A percentile compares a stretch with the other conserved stretches of the same genome.
phyloP scores from a whole-genome alignment of 2,329 filamentous ascomycete genomes.

The Lasiodiplodia sp. region DNA sequence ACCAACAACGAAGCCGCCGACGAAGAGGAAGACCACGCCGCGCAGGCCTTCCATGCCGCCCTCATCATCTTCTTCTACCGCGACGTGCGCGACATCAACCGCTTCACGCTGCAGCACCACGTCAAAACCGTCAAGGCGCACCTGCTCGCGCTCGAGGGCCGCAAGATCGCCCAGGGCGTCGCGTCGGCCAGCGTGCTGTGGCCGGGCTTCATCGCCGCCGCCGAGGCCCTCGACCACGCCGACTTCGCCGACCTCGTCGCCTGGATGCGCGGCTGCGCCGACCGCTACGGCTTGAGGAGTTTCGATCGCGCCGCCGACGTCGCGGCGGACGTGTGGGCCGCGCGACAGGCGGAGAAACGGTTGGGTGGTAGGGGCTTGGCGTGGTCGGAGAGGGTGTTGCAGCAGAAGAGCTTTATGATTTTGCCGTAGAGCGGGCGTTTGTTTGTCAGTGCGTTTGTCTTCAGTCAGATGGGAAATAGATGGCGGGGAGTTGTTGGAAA shows the following conservation, averaged over 20 bases:
- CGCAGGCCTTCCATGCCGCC: constrained; percentile 10
- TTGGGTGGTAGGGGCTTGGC: not conserved
- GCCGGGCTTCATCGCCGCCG: constrained; percentile 23
- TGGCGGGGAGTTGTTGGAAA: not conserved
- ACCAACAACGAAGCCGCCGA: not conserved
- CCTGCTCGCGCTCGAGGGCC: constrained; percentile 16
- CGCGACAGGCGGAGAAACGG: not conserved
- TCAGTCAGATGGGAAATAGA: not conserved
- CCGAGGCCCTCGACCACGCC: constrained; percentile 6
- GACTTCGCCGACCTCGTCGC: not conserved
- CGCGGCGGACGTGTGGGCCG: constrained; percentile 7
- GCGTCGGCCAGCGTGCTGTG: constrained; percentile 8
- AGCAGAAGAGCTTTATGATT: constrained; percentile 24
- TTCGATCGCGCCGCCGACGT: constrained; percentile 20
- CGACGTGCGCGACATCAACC: constrained; percentile 14
- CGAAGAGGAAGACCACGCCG: constrained; percentile 2
- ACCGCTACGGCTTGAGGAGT: constrained; percentile 4
- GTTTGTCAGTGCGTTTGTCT: not conserved
- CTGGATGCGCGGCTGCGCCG: constrained; percentile 15
- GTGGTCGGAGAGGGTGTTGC: constrained; percentile 16
- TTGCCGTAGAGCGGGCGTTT: not conserved
- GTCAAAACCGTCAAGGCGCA: not conserved
- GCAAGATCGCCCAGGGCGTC: constrained; percentile 11
- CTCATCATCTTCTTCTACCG: constrained; percentile 25
- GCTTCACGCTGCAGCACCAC: constrained; percentile 9